Percentiles rank a stretch among this genome's conserved stretches.
Conservation (phyloP, 148 eudicot genomes). For the Amaranthus palmeri region DNA sequence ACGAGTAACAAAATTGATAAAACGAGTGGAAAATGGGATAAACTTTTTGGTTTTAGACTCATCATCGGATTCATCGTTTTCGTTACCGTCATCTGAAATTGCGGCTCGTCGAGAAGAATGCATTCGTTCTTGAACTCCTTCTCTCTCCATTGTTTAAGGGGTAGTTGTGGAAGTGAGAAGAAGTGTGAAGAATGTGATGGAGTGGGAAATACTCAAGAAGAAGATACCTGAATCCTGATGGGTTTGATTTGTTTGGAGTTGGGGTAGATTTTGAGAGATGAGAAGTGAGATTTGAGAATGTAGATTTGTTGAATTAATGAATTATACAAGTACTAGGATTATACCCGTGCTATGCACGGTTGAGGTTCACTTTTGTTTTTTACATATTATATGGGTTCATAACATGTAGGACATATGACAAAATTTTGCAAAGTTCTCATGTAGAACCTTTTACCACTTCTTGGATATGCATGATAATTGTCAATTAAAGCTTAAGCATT, state of each 20-base stretch:
- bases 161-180: neutral
- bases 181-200: neutral
- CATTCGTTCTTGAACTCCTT: slow-evolving; percentile 44
- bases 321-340: too few species aligned
- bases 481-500: too few species aligned
- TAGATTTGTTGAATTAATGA: neutral
- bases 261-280: too few species aligned
- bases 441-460: too few species aligned
- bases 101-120: slow-evolving; percentile 51
- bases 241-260: neutral
- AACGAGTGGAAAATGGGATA: slow-evolving; percentile 37
- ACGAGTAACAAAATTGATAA: slow-evolving; percentile 53
- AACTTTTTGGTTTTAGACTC: slow-evolving; percentile 70
- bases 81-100: slow-evolving; percentile 20
- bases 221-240: neutral
- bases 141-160: slow-evolving; percentile 29
- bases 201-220: neutral
- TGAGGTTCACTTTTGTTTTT: too few species aligned
- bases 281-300: too few species aligned
- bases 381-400: too few species aligned
- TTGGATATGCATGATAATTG: too few species aligned
- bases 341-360: too few species aligned
- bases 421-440: too few species aligned
- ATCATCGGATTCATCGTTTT: slow-evolving; percentile 38
- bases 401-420: too few species aligned